phyloP scores from a whole-genome alignment of 2,329 filamentous ascomycete species.

The Ophiostoma sp. region DNA sequence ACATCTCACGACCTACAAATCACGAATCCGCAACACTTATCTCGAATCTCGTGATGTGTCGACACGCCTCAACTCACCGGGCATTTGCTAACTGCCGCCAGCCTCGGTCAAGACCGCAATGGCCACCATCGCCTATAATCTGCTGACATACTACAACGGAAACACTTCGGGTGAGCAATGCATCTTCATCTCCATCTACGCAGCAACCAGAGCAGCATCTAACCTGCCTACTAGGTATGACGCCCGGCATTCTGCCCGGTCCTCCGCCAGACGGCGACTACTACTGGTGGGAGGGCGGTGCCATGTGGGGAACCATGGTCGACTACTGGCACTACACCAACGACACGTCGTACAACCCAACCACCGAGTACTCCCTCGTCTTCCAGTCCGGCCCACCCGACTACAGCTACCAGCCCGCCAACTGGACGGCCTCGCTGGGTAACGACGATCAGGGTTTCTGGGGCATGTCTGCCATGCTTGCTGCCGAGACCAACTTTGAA shows the following conservation, averaged over 20 bases:
- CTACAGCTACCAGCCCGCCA: conserved; percentile 46
- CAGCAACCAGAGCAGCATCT: neutral
- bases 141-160: conserved; percentile 48
- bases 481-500: conserved; percentile 51
- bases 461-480: conserved; percentile 52
- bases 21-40: too few species aligned
- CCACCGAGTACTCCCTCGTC: conserved; percentile 40
- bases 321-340: conserved; percentile 41
- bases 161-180: conserved; percentile 35
- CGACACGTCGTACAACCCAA: conserved; percentile 47
- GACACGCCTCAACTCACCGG: neutral
- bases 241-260: conserved; percentile 33
- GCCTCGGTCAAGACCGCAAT: conserved; percentile 45
- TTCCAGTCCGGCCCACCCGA: conserved; percentile 44
- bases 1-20: neutral
- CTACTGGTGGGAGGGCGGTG: conserved; percentile 36
- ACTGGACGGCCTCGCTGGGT: conserved; percentile 42
- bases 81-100: conserved; percentile 28
- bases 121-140: conserved; percentile 45
- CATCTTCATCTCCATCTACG: neutral
- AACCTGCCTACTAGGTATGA: conserved; percentile 17
- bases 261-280: conserved; percentile 35
- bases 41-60: neutral
- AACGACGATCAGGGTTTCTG: conserved; percentile 60
- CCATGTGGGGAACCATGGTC: conserved; percentile 35